Conservation (phyloP, 2,329 filamentous ascomycete species). For the Phaeosphaeriaceae sp. region DNA sequence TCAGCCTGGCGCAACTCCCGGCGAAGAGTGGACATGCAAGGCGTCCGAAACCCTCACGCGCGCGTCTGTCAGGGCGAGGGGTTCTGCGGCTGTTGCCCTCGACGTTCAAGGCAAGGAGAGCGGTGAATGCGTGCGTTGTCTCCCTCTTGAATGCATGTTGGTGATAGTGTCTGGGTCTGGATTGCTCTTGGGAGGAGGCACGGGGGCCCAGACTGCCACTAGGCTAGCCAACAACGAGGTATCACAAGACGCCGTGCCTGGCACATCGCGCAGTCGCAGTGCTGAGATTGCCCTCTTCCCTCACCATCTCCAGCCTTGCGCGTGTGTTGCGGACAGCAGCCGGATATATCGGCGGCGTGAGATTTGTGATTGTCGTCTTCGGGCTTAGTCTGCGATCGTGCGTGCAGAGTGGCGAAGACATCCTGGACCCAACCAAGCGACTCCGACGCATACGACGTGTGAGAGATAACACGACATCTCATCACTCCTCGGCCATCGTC, state of each 20-base stretch:
- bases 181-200: conserved; percentile 3
- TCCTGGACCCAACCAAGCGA: conserved; percentile 3
- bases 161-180: conserved; percentile 20
- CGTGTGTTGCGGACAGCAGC: neutral
- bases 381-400: conserved; percentile 1
- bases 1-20: conserved; percentile 20
- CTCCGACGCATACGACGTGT: conserved; percentile 1
- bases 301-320: neutral
- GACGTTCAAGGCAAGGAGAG: conserved; percentile 10
- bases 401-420: conserved; percentile 2
- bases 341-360: conserved; percentile 5
- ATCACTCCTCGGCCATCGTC: conserved; percentile 6
- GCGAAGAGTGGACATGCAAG: conserved; percentile 13
- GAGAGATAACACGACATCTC: conserved; percentile 12
- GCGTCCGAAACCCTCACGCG: conserved; percentile 15
- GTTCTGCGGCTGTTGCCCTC: conserved; percentile 5
- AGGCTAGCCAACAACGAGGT: neutral
- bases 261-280: neutral
- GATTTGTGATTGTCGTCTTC: conserved; percentile 1
- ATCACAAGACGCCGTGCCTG: neutral
- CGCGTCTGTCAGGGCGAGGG: conserved; percentile 11
- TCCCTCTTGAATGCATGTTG: conserved; percentile 9
- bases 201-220: neutral
- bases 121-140: conserved; percentile 13
- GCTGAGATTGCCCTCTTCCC: neutral